Evolutionary conservation across 805 yeast species (phyloP).

Genomic region (Vanderwaltozyma tropicalis): DNA sequence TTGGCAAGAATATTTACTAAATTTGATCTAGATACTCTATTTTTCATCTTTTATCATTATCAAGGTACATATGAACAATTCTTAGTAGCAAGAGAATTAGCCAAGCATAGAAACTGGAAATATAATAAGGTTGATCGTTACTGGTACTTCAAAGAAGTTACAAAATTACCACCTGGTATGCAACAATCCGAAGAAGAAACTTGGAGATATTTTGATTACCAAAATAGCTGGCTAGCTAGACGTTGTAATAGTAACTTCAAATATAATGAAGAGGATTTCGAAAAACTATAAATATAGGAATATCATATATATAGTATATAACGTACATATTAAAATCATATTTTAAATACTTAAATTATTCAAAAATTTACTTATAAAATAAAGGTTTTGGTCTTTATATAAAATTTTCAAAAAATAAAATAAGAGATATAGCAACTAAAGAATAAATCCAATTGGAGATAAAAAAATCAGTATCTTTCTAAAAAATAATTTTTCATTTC

Average conservation of each 20-base stretch:
- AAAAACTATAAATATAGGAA: slow-evolving; percentile 14
- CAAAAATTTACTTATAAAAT: too few species aligned
- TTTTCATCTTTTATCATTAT: slow-evolving; percentile 80
- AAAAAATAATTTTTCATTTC: not conserved
- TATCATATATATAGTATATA: too few species aligned
- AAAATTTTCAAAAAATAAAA: too few species aligned
- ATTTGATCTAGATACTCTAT: slow-evolving; percentile 77
- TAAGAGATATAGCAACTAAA: too few species aligned
- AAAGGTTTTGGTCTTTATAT: too few species aligned
- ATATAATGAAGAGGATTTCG: slow-evolving; percentile 41
- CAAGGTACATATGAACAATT: slow-evolving; percentile 64
- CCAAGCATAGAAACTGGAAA: slow-evolving; percentile 68
- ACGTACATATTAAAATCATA: too few species aligned
- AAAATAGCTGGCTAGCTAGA: slow-evolving; percentile 55
- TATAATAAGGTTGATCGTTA: slow-evolving; percentile 32
- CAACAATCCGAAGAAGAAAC: slow-evolving; percentile 40
- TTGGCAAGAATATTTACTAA: slow-evolving; percentile 57
- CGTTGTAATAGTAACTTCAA: slow-evolving; percentile 30
- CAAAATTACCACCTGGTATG: slow-evolving; percentile 74
- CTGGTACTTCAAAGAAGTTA: slow-evolving; percentile 50
- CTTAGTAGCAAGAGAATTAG: slow-evolving; percentile 71
- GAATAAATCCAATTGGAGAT: too few species aligned
- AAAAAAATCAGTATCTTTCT: too few species aligned
- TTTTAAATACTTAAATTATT: too few species aligned
- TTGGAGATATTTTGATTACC: slow-evolving; percentile 82